Percentiles rank a stretch among this genome's conserved stretches.
Conservation (phyloP, 371 early-diverging fungal species). For the Mucor sp. region DNA sequence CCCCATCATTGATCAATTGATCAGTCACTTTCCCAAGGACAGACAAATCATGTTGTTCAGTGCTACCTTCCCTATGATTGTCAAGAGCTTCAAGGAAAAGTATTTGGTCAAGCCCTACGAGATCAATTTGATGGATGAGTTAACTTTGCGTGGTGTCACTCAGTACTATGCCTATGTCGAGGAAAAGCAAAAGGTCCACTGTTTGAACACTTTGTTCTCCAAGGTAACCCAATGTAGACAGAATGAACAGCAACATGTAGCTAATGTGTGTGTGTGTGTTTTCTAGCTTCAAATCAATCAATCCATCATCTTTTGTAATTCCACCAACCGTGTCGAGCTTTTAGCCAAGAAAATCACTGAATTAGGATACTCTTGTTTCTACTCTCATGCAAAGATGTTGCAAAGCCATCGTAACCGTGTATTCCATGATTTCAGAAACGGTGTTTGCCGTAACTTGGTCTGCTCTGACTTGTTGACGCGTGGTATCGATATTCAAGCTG, state of each 20-base stretch:
- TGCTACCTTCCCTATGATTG: slow-evolving; percentile 98
- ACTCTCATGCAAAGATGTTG: slow-evolving; percentile 97
- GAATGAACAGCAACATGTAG: background rate
- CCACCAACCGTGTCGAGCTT: slow-evolving; percentile 96
- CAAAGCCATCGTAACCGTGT: slow-evolving; percentile 98
- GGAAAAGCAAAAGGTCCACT: slow-evolving; percentile 97
- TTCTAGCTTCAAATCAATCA: slow-evolving; percentile 96
- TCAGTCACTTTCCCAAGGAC: slow-evolving; percentile 78
- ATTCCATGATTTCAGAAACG: slow-evolving; percentile 98
- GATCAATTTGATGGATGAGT: slow-evolving; percentile 99
- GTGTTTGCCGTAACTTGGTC: slow-evolving; percentile 94
- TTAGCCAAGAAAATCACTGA: slow-evolving; percentile 98
- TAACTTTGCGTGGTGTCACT: slow-evolving; percentile 95
- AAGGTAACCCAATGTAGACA: slow-evolving; percentile 53
- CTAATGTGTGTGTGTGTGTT: background rate
- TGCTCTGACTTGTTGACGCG: slow-evolving; percentile 97
- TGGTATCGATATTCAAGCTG: slow-evolving; percentile 99
- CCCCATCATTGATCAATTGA: slow-evolving; percentile 94
- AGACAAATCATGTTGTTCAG: slow-evolving; percentile 97
- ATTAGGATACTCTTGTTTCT: slow-evolving; percentile 98
- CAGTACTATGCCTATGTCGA: slow-evolving; percentile 99
- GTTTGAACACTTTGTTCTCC: slow-evolving; percentile 95
- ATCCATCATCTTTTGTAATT: slow-evolving; percentile 99
- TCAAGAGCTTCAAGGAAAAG: slow-evolving; percentile 95
- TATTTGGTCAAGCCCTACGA: slow-evolving; percentile 94